Evolutionary conservation across 352 stramenopile species (phyloP).

Genomic region (Globisporangium spinosum): DNA sequence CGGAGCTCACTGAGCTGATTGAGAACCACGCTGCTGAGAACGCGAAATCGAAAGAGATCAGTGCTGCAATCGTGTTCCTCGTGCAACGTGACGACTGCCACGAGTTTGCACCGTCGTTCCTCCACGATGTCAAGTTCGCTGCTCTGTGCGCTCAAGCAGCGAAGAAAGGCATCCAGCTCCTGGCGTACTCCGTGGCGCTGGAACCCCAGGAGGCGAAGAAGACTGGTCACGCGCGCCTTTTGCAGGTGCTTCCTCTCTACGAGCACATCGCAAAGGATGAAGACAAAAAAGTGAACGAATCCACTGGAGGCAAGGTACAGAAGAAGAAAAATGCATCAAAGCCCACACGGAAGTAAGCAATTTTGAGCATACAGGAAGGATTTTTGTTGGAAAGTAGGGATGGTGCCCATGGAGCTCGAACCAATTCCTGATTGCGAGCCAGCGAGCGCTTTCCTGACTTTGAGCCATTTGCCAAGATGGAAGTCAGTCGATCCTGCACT

Average conservation of each 20-base stretch:
- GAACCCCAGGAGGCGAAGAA: slow-evolving; percentile 36
- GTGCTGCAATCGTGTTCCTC: slow-evolving; percentile 65
- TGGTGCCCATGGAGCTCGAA: too few relatives aligned
- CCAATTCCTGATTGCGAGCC: too few relatives aligned
- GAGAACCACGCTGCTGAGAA: slow-evolving; percentile 18
- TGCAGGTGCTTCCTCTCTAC: slow-evolving; percentile 37
- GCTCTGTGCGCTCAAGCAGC: slow-evolving; percentile 49
- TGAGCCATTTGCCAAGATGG: too few relatives aligned
- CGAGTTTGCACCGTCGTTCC: slow-evolving; percentile 57
- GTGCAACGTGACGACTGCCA: slow-evolving; percentile 77
- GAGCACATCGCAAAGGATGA: neutral
- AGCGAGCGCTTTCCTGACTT: too few relatives aligned
- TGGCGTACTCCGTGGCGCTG: slow-evolving; percentile 57
- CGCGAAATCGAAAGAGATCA: slow-evolving; percentile 20
- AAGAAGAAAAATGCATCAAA: neutral
- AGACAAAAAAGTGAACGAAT: neutral
- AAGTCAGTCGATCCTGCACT: too few relatives aligned
- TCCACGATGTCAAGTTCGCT: slow-evolving; percentile 66
- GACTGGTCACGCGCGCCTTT: slow-evolving; percentile 35
- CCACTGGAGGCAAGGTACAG: neutral
- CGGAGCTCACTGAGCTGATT: slow-evolving; percentile 64
- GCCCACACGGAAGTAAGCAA: neutral
- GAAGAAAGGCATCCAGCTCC: slow-evolving; percentile 47
- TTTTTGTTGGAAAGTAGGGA: too few relatives aligned
- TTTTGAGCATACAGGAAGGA: too few relatives aligned